Percentiles rank a stretch among this genome's conserved stretches.
Evolutionary conservation across 2,329 filamentous ascomycete species (phyloP).

Genomic region (Scedosporium apiospermum): DNA sequence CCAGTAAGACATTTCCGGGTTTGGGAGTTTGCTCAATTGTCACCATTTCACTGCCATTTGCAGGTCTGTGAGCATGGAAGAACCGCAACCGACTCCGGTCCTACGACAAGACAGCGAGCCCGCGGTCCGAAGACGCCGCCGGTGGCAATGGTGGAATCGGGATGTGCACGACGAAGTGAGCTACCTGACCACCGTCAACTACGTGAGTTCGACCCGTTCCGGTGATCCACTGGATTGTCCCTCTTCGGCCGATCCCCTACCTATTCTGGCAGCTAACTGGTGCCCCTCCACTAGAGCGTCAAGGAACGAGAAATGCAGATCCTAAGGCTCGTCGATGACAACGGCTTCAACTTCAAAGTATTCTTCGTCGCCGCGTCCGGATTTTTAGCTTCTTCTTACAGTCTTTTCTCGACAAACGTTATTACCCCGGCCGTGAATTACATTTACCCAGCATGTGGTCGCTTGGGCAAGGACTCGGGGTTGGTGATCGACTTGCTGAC

Average conservation of each 20-base stretch:
- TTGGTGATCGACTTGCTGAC: conserved; percentile 16
- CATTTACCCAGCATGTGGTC: conserved; percentile 13
- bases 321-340: conserved; percentile 11
- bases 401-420: conserved; percentile 19
- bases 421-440: conserved; percentile 17
- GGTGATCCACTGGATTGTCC: not conserved
- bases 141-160: conserved; percentile 5
- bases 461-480: conserved; percentile 7
- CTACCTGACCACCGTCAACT: conserved; percentile 6
- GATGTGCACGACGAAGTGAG: conserved; percentile 9
- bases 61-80: not conserved
- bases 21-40: not conserved
- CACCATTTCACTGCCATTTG: not conserved
- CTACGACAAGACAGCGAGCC: not conserved
- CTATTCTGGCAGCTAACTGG: not conserved
- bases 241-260: not conserved
- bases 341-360: conserved; percentile 17
- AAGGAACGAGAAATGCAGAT: conserved; percentile 9
- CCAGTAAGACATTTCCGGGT: not conserved
- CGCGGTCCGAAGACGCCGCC: not conserved
- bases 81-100: not conserved
- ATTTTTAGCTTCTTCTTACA: conserved; percentile 20
- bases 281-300: conserved; percentile 1
- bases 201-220: conserved; percentile 5
- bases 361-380: conserved; percentile 17